Base-by-base conservation (phyloP, 768 basidiomycete genomes). In the Suillus tomentosus region DNA sequence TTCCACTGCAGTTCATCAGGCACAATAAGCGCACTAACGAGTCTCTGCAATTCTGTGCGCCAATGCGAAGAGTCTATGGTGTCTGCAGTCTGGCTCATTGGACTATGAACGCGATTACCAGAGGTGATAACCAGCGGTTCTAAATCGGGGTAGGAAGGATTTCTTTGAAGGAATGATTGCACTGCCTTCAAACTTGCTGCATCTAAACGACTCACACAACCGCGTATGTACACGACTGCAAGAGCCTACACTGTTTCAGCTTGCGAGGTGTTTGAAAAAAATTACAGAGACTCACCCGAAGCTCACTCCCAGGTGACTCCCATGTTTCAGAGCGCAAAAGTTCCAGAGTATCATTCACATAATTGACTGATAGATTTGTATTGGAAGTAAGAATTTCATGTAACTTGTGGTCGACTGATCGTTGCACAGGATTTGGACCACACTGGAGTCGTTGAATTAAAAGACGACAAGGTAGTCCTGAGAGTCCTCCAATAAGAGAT, bases 371-470 rank as follows among this genome's bases (percentile, higher is more conserved):
- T 27, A 58, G 11, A 27, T 42, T 19, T 42, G 40, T 3, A 3
- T 58, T 58, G 39, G 57, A 42, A 13, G 40, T 42, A 42, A 58
- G 17, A 19, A 58, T 58, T 17, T 58, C 57, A 3, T 11, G 57
- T 42, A 58, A 58, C 24, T 58, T 42, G 40, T 40, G 17, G 15
- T 58, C 57, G 17, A 31, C 17, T 58, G 22, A 31, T 58, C 37
- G 24, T 42, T 58, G 39, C 2, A 74, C 76, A 5, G 72, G 67
- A 37, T 71, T 75, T 22, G 80, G 76, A 2, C 80, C 81, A 45
- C 79, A 77, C 60, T 79, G 75, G 47, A 91, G 70, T 60, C 82
- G 80, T 53, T 79, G 73, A 27, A 79, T 77, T 22, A 87, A 63
- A 14, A 84, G 71, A 48, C 74, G 78, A 65, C 77, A 78, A 8